Evolutionary conservation across 805 yeast genomes (phyloP), one percentile per base, ranked within the genome.

Genomic region (Allodekkera sacchari): DNA sequence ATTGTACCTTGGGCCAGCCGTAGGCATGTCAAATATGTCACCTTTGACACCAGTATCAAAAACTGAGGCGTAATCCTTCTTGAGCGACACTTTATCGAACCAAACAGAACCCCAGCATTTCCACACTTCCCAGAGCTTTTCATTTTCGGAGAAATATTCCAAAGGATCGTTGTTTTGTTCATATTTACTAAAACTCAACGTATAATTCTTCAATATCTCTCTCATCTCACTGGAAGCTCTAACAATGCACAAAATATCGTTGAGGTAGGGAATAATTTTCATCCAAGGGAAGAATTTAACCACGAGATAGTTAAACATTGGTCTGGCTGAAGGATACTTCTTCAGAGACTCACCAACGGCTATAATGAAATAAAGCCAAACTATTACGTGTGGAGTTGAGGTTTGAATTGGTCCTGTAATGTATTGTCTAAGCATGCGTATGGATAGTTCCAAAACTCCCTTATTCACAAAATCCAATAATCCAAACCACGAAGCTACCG

Each of bases 31-130:
- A 48, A 77, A 71, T 35, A 75, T 61, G 40, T 68, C 66, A 35
- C 68, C 71, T 28, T 54, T 52, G n/a, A 78, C 68, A 7, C 87
- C 85, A 4, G 78, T 71, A 15, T 66, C 65, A 28, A 56, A 63
- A 22, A 63, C 56, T 28, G 61, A 68, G 25, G 56, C 56, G 41
- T 67, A 70, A 41, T 75, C 82, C 4, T 59, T 61, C 46, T 79
- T 81, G 27, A 64, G 50, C 11, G 60, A 47, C 24, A 82, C 60
- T 17, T 60, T 58, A 52, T 82, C 88, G 55, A 72, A 83, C 89
- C 92, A 82, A 25, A 83, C 50, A 0, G 85, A 71, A 2, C 94
- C 94, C 85, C 89, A 81, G 46, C 87, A 76, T 48, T 77, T 77
- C 88, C 88, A 82, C 14, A 77, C 80, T 53, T 83, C 94, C 26